Percentiles rank a stretch among this genome's conserved stretches.
Conservation (phyloP, 371 early-diverging fungal genomes). For the Astathelohania contejeani region DNA sequence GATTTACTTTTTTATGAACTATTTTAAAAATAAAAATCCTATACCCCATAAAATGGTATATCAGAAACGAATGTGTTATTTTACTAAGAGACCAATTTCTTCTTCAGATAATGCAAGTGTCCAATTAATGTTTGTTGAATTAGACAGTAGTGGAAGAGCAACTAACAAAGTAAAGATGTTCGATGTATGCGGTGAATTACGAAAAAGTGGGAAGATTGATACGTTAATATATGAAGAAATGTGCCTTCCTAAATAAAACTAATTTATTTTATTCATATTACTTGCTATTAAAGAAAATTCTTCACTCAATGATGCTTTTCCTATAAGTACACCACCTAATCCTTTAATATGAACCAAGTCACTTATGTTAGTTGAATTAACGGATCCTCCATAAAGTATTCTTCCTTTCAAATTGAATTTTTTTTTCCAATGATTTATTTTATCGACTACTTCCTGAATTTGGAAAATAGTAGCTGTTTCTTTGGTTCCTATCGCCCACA, state of each 20-base stretch:
- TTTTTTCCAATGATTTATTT: constrained; percentile 20
- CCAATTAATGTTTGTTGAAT: constrained; percentile 42
- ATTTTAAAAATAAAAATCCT: too few species aligned
- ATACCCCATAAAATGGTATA: too few species aligned
- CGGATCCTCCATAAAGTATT: constrained; percentile 52
- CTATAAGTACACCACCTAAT: constrained; percentile 46
- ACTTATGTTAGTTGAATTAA: constrained; percentile 24
- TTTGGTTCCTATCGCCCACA: constrained; percentile 98
- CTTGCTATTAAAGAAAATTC: constrained; percentile 38
- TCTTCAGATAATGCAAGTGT: constrained; percentile 48
- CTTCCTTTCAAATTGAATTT: constrained; percentile 12
- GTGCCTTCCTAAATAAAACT: too few species aligned
- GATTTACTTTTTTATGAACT: too few species aligned
- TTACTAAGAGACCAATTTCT: constrained; percentile 50
- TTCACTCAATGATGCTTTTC: constrained; percentile 34
- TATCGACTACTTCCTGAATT: constrained; percentile 40
- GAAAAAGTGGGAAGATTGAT: constrained; percentile 48
- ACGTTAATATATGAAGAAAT: constrained; percentile 17
- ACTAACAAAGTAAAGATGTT: constrained; percentile 40
- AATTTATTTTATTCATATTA: not conserved
- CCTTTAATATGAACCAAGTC: constrained; percentile 27
- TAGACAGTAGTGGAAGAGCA: constrained; percentile 45
- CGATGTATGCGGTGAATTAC: constrained; percentile 42
- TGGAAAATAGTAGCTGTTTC: constrained; percentile 83
- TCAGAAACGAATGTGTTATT: constrained; percentile 47